Evolutionary conservation across 148 eudicot species (phyloP), one percentile per base, ranked within the genome.

Genomic region (Dianthus caryophyllus): DNA sequence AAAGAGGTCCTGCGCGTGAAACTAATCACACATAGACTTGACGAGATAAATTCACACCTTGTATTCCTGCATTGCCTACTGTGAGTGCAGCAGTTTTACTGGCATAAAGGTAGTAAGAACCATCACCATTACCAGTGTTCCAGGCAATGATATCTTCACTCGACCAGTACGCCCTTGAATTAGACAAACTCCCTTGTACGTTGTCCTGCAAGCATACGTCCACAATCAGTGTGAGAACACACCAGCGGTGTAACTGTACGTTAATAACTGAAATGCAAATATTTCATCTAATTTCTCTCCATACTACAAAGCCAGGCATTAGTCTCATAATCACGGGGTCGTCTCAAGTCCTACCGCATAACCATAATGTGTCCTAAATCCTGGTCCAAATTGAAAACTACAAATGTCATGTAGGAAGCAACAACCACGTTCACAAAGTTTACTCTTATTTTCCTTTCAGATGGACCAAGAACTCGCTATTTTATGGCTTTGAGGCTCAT

Each of bases 91-190:
- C 98, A 74, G 76, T 74, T 77, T 79, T 72, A 78, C 98, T 94
- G 29, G 90, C 91, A 65, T 80, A 86, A 41, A 90, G 69, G 73
- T 69, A 88, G 78, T 81, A 83, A 10, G 88, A 82, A 78, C 85
- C 86, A 64, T 78, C 77, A 66, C 79, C 79, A 53, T 61, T 58
- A 61, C 86, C 96, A 52, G 78, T 74, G 73, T 90, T 82, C 96
- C 96, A 94, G 47, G 90, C 96, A 84, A 94, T 82, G 30, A 71
- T 38, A 27, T 75, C 81, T 74, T 77, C 73, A 78, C 85, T 82
- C 15, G 90, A 96, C 97, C 97, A 94, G 74, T 84, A 94, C 62
- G 98, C 98, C 78, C 86, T 84, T 38, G 80, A 83, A 71, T 70
- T 69, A 18, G 64, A 57, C 72, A 90, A 76, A 74, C 67, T 75